phyloP scores from a whole-genome alignment of 768 basidiomycete species.

The Suillus sp. region DNA sequence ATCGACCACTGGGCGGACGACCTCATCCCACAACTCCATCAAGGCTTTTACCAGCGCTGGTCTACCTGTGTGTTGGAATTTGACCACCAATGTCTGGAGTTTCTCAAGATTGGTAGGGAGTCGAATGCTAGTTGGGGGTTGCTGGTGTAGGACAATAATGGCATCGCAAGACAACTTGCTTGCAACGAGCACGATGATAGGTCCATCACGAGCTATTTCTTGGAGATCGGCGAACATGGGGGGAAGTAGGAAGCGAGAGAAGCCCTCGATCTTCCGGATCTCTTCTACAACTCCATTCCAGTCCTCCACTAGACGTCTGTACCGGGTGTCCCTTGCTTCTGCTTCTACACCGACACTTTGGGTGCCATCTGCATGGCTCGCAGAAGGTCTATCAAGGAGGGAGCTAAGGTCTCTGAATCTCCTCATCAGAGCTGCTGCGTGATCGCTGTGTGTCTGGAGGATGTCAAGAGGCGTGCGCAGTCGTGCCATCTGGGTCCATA shows the following conservation, averaged over 20 bases:
- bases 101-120: background rate
- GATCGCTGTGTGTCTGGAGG: background rate
- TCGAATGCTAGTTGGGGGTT: background rate
- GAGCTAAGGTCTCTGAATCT: background rate
- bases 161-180: conserved; percentile 18
- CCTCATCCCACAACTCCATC: background rate
- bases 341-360: background rate
- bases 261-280: conserved; percentile 19
- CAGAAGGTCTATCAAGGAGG: background rate
- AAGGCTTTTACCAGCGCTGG: background rate
- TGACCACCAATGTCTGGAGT: background rate
- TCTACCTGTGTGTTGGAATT: too few species aligned
- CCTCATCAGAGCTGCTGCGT: background rate
- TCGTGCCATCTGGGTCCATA: background rate
- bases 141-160: conserved; percentile 12
- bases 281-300: conserved; percentile 18
- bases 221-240: conserved; percentile 12
- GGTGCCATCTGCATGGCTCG: background rate
- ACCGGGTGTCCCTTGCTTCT: background rate
- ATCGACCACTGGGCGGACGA: background rate
- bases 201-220: conserved; percentile 11
- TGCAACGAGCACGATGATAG: conserved; percentile 9
- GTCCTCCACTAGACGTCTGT: conserved; percentile 2
- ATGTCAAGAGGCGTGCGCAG: background rate
- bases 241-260: conserved; percentile 19